These are phyloP conservation scores for Toxicodendron radicans DNA, from an alignment of 345 rosid genomes.

Conservation along the genomic window DNA sequence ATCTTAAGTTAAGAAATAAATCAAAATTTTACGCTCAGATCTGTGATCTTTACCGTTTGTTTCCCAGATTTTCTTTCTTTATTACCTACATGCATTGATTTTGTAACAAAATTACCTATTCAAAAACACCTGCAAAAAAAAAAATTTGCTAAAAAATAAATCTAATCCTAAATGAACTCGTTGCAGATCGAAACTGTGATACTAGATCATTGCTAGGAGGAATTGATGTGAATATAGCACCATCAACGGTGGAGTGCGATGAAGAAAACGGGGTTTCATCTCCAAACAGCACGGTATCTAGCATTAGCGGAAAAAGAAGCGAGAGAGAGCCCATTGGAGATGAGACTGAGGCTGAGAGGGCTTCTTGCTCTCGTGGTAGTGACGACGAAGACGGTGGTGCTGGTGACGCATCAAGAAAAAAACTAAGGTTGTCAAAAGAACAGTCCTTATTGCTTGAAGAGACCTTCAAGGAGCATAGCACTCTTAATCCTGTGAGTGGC, in stretches of 20 bases:
- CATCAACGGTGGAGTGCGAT: constrained; percentile 47
- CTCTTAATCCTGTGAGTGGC: constrained; percentile 87
- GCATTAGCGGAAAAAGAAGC: constrained; percentile 71
- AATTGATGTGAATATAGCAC: constrained; percentile 61
- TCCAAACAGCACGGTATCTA: constrained; percentile 82
- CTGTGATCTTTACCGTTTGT: not conserved
- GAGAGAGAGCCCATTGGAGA: constrained; percentile 63
- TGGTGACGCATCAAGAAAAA: constrained; percentile 69
- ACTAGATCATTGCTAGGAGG: constrained; percentile 50
- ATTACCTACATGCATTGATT: too few species aligned
- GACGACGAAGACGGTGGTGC: constrained; percentile 72
- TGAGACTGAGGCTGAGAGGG: constrained; percentile 60
- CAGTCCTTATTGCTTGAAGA: constrained; percentile 84
- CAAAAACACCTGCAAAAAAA: too few species aligned
- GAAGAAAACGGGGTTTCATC: constrained; percentile 65
- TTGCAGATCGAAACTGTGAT: constrained; percentile 48
- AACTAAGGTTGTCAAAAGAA: constrained; percentile 77
- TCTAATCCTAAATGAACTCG: not conserved
- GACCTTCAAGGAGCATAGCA: constrained; percentile 78
- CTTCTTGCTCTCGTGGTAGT: constrained; percentile 68
- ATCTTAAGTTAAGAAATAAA: not conserved
- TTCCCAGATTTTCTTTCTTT: too few species aligned
- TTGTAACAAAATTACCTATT: too few species aligned
- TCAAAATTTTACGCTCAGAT: constrained; percentile 7
- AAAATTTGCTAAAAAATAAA: too few species aligned